Percentiles rank a stretch among this genome's conserved stretches.
These are phyloP conservation scores for Collybia sordida DNA, from an alignment of 768 basidiomycete species.

Conservation along the genomic window DNA sequence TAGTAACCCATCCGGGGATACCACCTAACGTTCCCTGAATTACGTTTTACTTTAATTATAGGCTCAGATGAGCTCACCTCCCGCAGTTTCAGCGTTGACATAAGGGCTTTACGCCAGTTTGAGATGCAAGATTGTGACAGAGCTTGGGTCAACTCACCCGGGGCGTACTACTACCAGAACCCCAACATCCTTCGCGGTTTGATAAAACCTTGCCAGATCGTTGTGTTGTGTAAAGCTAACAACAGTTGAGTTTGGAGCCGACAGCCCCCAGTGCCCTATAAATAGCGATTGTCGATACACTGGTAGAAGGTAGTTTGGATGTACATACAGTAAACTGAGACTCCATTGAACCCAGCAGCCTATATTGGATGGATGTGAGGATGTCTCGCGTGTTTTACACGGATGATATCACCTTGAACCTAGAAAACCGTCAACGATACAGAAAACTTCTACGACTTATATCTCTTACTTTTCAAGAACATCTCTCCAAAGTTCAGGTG, in stretches of 20 bases:
- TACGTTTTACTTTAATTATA: background rate
- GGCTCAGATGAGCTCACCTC: constrained; percentile 34
- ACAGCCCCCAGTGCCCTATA: constrained; percentile 63
- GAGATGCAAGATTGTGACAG: background rate
- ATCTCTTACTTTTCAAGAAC: constrained; percentile 52
- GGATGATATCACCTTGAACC: constrained; percentile 17
- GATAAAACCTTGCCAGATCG: constrained; percentile 54
- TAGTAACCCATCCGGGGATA: constrained; percentile 49
- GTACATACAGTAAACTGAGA: constrained; percentile 57
- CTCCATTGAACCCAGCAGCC: constrained; percentile 65
- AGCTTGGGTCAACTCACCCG: constrained; percentile 37
- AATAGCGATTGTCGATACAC: constrained; percentile 11
- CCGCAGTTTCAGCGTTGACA: constrained; percentile 69
- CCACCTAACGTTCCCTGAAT: constrained; percentile 23
- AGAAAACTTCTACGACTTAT: background rate
- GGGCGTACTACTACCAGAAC: constrained; percentile 68
- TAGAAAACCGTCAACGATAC: background rate
- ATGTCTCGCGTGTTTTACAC: background rate
- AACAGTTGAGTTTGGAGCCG: constrained; percentile 57
- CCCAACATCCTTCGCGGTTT: constrained; percentile 61
- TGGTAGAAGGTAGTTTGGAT: constrained; percentile 32
- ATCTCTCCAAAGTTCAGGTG: constrained; percentile 66
- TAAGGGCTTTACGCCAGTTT: constrained; percentile 28
- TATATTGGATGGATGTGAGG: constrained; percentile 31
- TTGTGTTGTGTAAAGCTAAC: constrained; percentile 62